Conservation (phyloP, 1,284 basidiomycete genomes). For the Cutaneotrichosporon sp. region DNA sequence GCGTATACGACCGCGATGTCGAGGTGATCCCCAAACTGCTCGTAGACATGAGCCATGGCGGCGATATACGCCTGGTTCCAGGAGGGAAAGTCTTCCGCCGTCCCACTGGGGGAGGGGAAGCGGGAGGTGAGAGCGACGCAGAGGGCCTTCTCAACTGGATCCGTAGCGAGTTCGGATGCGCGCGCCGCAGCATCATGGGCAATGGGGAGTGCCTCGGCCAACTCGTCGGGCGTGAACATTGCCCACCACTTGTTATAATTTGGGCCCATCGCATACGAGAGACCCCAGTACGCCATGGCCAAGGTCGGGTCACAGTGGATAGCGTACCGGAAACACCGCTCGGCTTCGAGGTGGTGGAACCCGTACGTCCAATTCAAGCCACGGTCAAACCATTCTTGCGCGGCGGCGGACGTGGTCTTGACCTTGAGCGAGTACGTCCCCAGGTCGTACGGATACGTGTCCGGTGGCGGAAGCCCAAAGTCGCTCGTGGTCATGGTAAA, state of each 20-base stretch:
- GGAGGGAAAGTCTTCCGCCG: slow-evolving; percentile 17
- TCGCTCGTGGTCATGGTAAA: background rate
- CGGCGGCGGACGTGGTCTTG: slow-evolving; percentile 30
- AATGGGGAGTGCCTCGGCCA: slow-evolving; percentile 15
- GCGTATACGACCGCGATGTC: slow-evolving; percentile 44
- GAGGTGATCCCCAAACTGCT: slow-evolving; percentile 27
- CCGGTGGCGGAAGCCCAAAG: background rate
- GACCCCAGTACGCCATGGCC: slow-evolving; percentile 45
- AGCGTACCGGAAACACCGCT: slow-evolving; percentile 38
- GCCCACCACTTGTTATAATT: slow-evolving; percentile 48
- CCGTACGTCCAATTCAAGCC: slow-evolving; percentile 44
- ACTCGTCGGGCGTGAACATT: slow-evolving; percentile 26
- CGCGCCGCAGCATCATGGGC: slow-evolving; percentile 18
- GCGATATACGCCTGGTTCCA: slow-evolving; percentile 36
- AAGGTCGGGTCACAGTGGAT: slow-evolving; percentile 32
- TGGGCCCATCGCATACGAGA: slow-evolving; percentile 42
- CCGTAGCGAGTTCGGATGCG: slow-evolving; percentile 16
- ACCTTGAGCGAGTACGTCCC: slow-evolving; percentile 28
- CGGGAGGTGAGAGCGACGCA: slow-evolving; percentile 19
- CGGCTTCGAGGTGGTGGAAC: slow-evolving; percentile 46
- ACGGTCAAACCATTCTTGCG: slow-evolving; percentile 46
- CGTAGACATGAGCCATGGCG: slow-evolving; percentile 41
- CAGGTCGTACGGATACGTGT: slow-evolving; percentile 31
- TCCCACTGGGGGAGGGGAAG: slow-evolving; percentile 17
- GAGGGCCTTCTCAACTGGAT: slow-evolving; percentile 19